Base-by-base conservation (phyloP, 2,329 filamentous ascomycete genomes). In the Verticillium tricorpus region DNA sequence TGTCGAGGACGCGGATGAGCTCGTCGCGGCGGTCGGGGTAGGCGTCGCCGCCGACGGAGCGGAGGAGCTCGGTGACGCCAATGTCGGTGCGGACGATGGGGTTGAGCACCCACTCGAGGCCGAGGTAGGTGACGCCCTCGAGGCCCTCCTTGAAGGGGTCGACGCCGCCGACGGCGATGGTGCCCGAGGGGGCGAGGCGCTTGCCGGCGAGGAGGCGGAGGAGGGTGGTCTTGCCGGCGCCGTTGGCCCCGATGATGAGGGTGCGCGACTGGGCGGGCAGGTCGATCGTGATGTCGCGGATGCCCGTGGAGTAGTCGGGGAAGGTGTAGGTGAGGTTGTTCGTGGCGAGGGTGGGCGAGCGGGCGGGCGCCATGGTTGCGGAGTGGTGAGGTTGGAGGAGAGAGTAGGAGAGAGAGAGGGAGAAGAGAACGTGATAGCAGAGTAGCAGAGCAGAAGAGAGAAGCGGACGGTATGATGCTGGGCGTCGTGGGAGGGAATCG, bases 91-190 rank as follows among this genome's bases (percentile, higher is more conserved):
- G 90, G 57, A 98, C 95, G 70, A 98, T 96, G 57, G 91, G 92
- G 80, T 98, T 98, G 11, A 99, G 85, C 3, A 98, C 95, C 95
- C 95, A 99, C 81, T 99, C 95, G 0, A 97, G 86, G 1, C 95
- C 95, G 8, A 99, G 89, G 76, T 99, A 99, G 25, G 94, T 98
- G 35, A 99, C 94, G 65, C 95, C 95, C 77, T 97, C 91, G 32
- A 97, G 86, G 12, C 89, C 87, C 39, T 93, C 85, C 74, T 92
- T 90, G 85, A 99, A 99, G 9, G 95, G 95, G 76, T 99, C 95
- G 57, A 92, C 86, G 65, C 91, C 92, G 57, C 86, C 89, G 65
- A 99, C 89, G 70, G 79, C 80, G 74, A 99, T 91, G 66, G 88
- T 87, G 72, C 84, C 80, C 60, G 80, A 78, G 0, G 95, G 94